phyloP scores from a whole-genome alignment of 768 basidiomycete genomes.

The Suillus decipiens region DNA sequence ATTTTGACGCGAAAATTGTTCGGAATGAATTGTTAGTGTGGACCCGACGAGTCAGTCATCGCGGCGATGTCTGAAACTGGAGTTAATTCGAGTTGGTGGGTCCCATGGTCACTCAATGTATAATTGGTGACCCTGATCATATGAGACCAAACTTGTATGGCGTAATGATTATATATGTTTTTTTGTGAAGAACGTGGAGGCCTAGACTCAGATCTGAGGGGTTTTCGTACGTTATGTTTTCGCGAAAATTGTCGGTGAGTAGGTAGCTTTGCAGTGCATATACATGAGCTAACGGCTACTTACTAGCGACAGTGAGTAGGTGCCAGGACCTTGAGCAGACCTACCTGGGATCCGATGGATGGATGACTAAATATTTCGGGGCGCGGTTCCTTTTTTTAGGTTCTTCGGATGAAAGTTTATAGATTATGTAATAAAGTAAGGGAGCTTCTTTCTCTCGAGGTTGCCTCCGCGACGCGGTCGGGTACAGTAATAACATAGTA shows the following conservation, averaged over 20 bases:
- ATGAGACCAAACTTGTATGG: not conserved
- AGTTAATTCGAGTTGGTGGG: not conserved
- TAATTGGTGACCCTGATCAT: not conserved
- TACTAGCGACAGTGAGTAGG: too few species aligned
- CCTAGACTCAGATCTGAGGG: too few species aligned
- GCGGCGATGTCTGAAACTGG: constrained; percentile 1
- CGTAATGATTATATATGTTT: not conserved
- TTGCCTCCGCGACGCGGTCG: constrained; percentile 27
- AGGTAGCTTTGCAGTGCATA: too few species aligned
- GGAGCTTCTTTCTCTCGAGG: constrained; percentile 13
- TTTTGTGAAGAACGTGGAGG: not conserved
- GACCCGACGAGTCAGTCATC: not conserved
- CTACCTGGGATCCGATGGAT: not conserved
- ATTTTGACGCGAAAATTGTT: not conserved
- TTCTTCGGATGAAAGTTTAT: constrained; percentile 9
- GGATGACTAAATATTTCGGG: constrained; percentile 10
- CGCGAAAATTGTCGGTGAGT: not conserved
- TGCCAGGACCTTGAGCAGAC: not conserved
- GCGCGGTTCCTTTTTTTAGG: constrained; percentile 6
- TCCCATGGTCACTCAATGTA: too few species aligned
- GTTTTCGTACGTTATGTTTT: not conserved
- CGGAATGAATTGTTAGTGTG: not conserved
- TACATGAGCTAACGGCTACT: too few species aligned
- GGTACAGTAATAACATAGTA: constrained; percentile 11
- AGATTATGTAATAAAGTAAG: constrained; percentile 22